Percentiles rank a stretch among this genome's conserved stretches.
phyloP scores from a whole-genome alignment of 2,329 filamentous ascomycete genomes.

The Aspergillus floridensis region DNA sequence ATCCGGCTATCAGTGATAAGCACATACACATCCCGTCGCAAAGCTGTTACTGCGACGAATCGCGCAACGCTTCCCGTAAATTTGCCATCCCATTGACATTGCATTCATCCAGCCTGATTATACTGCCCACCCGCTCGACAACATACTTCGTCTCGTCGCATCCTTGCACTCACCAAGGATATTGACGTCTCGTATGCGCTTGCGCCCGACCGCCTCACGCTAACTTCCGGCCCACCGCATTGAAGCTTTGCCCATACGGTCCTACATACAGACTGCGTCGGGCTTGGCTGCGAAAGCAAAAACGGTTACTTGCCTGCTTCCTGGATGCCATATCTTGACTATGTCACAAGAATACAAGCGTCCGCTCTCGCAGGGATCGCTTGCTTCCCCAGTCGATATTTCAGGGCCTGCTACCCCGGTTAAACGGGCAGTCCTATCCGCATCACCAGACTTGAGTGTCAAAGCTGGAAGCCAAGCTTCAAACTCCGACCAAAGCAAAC shows the following conservation, averaged over 20 bases:
- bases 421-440: conserved; percentile 32
- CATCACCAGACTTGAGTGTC: conserved; percentile 36
- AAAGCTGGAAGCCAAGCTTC: conserved; percentile 32
- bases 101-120: not conserved
- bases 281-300: conserved; percentile 18
- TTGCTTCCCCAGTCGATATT: conserved; percentile 41
- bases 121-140: not conserved
- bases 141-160: not conserved
- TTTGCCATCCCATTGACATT: not conserved
- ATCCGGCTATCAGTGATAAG: conserved; percentile 30
- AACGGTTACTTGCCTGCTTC: conserved; percentile 9
- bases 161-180: not conserved
- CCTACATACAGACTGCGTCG: conserved; percentile 20
- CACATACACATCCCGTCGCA: not conserved
- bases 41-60: not conserved
- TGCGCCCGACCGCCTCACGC: conserved; percentile 19
- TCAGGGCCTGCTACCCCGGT: conserved; percentile 35
- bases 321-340: conserved; percentile 12
- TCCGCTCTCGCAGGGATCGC: conserved; percentile 32
- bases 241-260: conserved; percentile 15
- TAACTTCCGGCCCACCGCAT: conserved; percentile 12
- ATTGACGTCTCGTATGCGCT: conserved; percentile 21
- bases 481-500: conserved; percentile 32
- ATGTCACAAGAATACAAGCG: conserved; percentile 34
- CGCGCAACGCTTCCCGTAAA: not conserved